Percentiles rank a stretch among this genome's conserved stretches.
Conservation (phyloP, 1,284 basidiomycete species). For the Schizophyllum commune region DNA sequence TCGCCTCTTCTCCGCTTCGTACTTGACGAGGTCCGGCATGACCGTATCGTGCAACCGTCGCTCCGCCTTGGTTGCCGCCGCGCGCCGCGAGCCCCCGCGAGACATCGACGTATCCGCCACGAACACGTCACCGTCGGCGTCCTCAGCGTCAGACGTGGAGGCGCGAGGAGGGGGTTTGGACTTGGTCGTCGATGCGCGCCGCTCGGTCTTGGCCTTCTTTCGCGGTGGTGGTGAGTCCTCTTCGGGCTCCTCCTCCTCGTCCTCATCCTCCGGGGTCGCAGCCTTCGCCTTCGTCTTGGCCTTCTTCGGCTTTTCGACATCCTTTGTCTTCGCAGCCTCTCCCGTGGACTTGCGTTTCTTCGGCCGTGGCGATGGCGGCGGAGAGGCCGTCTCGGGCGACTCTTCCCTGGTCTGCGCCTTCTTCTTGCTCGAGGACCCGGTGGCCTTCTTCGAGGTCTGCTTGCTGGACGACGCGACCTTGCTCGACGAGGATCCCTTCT, state of each 20-base stretch:
- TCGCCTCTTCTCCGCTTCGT: slow-evolving; percentile 44
- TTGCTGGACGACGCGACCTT: neutral
- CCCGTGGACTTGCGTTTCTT: slow-evolving; percentile 29
- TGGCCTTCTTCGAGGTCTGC: neutral
- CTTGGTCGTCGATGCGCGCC: neutral
- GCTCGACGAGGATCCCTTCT: slow-evolving; percentile 10
- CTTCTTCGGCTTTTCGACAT: slow-evolving; percentile 18
- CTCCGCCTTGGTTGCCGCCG: slow-evolving; percentile 44
- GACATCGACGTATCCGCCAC: neutral
- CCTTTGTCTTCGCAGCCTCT: slow-evolving; percentile 11
- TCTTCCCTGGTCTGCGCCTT: slow-evolving; percentile 17
- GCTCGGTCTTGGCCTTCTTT: neutral
- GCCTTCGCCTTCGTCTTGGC: slow-evolving; percentile 14
- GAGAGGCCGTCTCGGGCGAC: slow-evolving; percentile 13
- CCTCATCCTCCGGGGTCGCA: slow-evolving; percentile 4
- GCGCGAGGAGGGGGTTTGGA: neutral
- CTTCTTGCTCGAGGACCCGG: neutral
- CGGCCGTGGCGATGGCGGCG: neutral
- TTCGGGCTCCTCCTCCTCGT: slow-evolving; percentile 6
- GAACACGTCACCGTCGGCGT: neutral
- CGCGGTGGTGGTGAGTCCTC: neutral
- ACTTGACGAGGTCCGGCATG: slow-evolving; percentile 70
- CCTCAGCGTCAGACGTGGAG: neutral
- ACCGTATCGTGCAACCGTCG: slow-evolving; percentile 54
- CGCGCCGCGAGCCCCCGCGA: slow-evolving; percentile 20